Conservation (phyloP, 352 stramenopile genomes). For the Pythium apleroticum region DNA sequence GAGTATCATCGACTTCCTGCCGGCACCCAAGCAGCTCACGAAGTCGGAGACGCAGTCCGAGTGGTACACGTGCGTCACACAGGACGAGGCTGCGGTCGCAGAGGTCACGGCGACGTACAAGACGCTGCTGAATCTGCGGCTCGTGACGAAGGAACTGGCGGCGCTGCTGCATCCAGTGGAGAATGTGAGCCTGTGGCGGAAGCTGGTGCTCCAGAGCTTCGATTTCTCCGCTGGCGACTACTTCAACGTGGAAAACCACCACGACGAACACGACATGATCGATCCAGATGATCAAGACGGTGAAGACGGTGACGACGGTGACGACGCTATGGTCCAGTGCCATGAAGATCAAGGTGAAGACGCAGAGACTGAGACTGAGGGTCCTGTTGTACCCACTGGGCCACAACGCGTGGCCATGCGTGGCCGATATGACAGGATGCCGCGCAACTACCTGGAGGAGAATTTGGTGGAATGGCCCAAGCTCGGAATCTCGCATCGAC, state of each 20-base stretch:
- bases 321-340: too few species aligned
- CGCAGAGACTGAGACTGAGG: not conserved
- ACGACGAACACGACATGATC: not conserved
- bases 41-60: too few species aligned
- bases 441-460: not conserved
- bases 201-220: not conserved
- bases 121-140: not conserved
- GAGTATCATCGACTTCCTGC: not conserved
- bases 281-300: not conserved
- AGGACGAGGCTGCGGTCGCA: not conserved
- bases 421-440: not conserved
- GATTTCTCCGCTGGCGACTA: not conserved
- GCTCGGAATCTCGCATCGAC: not conserved
- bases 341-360: not conserved
- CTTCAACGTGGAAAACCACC: not conserved
- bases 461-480: not conserved
- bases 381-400: too few species aligned
- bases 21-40: not conserved
- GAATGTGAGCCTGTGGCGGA: not conserved
- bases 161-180: not conserved
- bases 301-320: too few species aligned
- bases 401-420: not conserved
- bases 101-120: not conserved
- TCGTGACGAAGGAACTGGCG: not conserved
- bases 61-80: not conserved